Percentiles rank a stretch among this genome's conserved stretches.
Conservation (phyloP, 805 yeast genomes). For the Priceomyces medius region DNA sequence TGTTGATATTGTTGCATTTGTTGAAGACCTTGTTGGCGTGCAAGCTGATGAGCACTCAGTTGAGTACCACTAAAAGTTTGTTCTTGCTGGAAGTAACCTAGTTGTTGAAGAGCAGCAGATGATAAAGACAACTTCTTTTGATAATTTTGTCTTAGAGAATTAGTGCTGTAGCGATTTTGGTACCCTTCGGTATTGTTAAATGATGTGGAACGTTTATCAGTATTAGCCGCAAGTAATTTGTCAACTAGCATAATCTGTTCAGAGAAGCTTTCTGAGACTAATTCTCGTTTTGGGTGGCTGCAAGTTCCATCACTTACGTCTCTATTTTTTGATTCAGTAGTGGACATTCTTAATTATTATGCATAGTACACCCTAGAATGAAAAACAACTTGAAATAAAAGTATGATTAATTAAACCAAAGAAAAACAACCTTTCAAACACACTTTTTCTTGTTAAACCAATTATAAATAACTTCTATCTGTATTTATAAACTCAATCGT, state of each 20-base stretch:
- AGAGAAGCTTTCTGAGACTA: conserved; percentile 27
- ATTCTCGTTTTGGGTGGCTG: conserved; percentile 19
- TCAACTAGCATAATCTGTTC: conserved; percentile 28
- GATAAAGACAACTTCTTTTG: conserved; percentile 11
- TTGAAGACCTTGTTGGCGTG: conserved; percentile 11
- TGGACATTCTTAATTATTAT: conserved; percentile 3
- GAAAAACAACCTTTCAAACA: background rate
- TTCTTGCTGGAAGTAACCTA: conserved; percentile 17
- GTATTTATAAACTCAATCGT: background rate
- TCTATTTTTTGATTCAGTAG: background rate
- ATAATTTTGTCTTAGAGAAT: conserved; percentile 16
- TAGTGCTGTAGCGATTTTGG: conserved; percentile 5
- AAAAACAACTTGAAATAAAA: background rate
- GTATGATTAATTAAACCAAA: background rate
- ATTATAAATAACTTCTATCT: background rate
- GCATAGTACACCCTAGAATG: conserved; percentile 2
- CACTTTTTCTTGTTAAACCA: background rate
- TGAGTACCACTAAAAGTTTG: conserved; percentile 6
- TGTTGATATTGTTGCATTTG: conserved; percentile 11
- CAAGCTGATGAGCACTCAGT: conserved; percentile 3
- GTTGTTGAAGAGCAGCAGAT: conserved; percentile 29
- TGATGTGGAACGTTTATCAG: conserved; percentile 10
- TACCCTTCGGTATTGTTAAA: conserved; percentile 6
- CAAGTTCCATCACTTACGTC: background rate
- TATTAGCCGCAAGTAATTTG: conserved; percentile 8